These are phyloP conservation scores for Schizothecium vesticola DNA, from an alignment of 495 filamentous ascomycete genomes.

Conservation along the genomic window DNA sequence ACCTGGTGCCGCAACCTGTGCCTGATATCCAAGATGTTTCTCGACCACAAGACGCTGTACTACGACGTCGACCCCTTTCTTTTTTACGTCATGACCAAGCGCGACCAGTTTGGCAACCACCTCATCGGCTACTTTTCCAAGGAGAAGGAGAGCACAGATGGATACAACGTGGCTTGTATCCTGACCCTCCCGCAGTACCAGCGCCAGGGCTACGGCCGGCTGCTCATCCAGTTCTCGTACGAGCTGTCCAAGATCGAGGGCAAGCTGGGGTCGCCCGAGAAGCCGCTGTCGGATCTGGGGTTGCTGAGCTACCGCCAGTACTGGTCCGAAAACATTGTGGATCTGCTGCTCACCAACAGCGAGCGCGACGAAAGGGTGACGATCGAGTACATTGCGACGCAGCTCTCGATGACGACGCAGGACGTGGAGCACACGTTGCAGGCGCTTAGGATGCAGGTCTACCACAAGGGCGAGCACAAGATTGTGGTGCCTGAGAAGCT, in stretches of 20 bases:
- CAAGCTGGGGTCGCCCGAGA: constrained; percentile 92
- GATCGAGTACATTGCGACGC: constrained; percentile 70
- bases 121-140: constrained; percentile 97
- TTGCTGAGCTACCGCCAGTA: constrained; percentile 90
- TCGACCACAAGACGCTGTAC: constrained; percentile 99
- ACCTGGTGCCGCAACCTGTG: constrained; percentile 97
- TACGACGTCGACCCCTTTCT: constrained; percentile 98
- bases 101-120: constrained; percentile 82
- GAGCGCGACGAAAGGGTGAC: constrained; percentile 61
- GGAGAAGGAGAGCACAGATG: constrained; percentile 93
- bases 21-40: constrained; percentile 88
- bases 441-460: constrained; percentile 88
- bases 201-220: constrained; percentile 83
- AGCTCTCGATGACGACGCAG: constrained; percentile 89
- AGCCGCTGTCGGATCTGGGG: constrained; percentile 90
- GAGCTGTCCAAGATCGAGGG: constrained; percentile 92
- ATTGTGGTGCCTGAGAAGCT: constrained; percentile 73
- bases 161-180: constrained; percentile 97
- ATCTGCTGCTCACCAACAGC: constrained; percentile 63
- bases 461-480: constrained; percentile 90
- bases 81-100: constrained; percentile 95
- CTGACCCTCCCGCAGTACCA: constrained; percentile 94
- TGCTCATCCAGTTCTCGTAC: constrained; percentile 96
- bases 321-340: constrained; percentile 91
- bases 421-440: constrained; percentile 92